Base-by-base conservation (phyloP, 306 rosid genomes). In the Quillaja saponaria region DNA sequence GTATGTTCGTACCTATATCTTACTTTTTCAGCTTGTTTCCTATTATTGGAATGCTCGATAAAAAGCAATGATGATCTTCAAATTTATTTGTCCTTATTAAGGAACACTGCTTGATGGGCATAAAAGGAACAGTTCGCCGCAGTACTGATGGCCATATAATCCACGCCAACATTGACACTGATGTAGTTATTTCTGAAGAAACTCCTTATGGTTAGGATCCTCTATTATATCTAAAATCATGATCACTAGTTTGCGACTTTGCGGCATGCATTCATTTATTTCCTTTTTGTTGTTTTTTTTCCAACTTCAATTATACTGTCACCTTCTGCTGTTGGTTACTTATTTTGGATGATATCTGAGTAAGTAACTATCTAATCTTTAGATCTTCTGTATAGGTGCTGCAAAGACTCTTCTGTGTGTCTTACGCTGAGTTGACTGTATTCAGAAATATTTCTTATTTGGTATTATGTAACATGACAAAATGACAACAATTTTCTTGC, bases 21-120 rank as follows among this genome's bases (percentile, higher is more conserved):
- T n/a, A n/a, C n/a, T n/a, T n/a, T n/a, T n/a, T n/a, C n/a, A n/a
- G n/a, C n/a, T n/a, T n/a, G n/a, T n/a, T n/a, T n/a, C n/a, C n/a
- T n/a, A n/a, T n/a, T n/a, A n/a, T n/a, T n/a, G n/a, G n/a, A 8
- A 12, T 39, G 12, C 44, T 39, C 7, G 44, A 2, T 39, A 39
- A 8, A 12, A 39, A 39, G 13, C 13, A 8, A 8, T 39, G 44
- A 39, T 12, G 44, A 2, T 39, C 3, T 39, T 39, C 67, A 31
- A 47, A 20, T 63, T 47, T 42, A 0, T 49, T 40, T 50, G 39
- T 42, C 65, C 44, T 34, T 69, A 42, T 58, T 55, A 80, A 94
- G 99, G 99, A 94, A 71, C 99, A 94, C 68, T 94, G 99, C 87
- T 83, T 94, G 84, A 94, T 94, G 99, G 99, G 99, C 61, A 94